Evolutionary conservation across 192 early-diverging fungal species (phyloP).

Genomic region (Backusella parvicylindrica): DNA sequence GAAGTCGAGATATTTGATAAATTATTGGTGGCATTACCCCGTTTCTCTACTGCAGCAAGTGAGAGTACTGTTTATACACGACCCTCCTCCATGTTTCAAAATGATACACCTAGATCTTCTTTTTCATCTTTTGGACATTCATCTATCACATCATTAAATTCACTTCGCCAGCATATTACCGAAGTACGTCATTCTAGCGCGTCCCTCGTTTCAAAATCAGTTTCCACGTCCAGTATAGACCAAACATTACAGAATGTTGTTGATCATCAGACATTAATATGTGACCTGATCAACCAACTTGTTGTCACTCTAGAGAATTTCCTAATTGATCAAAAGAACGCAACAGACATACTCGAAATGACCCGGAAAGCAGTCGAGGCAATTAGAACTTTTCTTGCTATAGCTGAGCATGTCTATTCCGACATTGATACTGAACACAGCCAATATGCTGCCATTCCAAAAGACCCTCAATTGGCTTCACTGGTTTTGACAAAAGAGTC

Average conservation of each 20-base stretch:
- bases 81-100: conserved; percentile 2
- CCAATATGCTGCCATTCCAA: conserved; percentile 15
- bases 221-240: not conserved
- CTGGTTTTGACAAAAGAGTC: conserved; percentile 33
- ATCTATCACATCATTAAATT: not conserved
- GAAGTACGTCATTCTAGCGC: conserved; percentile 5
- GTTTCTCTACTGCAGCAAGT: not conserved
- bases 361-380: conserved; percentile 32
- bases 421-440: conserved; percentile 22
- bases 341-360: conserved; percentile 27
- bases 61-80: not conserved
- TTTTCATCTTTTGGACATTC: not conserved
- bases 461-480: conserved; percentile 29
- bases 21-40: not conserved
- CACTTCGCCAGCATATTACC: conserved; percentile 15
- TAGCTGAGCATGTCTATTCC: conserved; percentile 31
- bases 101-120: not conserved
- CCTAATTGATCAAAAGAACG: not conserved
- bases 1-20: conserved; percentile 17
- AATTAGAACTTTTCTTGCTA: conserved; percentile 23
- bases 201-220: conserved; percentile 15
- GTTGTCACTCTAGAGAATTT: conserved; percentile 9
- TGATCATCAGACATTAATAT: conserved; percentile 6
- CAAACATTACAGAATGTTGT: conserved; percentile 10
- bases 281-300: not conserved